Evolutionary conservation across 345 rosid genomes (phyloP).

Genomic region (Pelargonium nanum): DNA sequence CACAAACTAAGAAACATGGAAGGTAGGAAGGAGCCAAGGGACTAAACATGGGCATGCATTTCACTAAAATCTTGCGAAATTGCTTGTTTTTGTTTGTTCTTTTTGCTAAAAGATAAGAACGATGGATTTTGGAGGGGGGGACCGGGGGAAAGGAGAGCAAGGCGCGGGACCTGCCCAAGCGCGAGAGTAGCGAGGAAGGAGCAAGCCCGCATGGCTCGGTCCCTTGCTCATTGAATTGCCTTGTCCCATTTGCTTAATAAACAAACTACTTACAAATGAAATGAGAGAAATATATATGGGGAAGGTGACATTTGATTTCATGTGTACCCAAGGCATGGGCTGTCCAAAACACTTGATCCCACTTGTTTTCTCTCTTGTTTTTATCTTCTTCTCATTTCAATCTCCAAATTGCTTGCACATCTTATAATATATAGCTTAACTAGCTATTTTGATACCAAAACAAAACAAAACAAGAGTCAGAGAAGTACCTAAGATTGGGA

Average conservation of each 20-base stretch:
- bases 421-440: neutral
- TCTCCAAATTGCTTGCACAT: neutral
- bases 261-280: neutral
- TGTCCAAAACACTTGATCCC: constrained; percentile 8
- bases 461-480: neutral
- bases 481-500: neutral
- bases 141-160: neutral
- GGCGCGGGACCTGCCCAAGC: constrained; percentile 12
- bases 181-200: constrained; percentile 1
- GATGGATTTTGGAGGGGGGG: neutral
- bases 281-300: constrained; percentile 3
- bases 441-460: no score
- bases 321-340: constrained; percentile 9
- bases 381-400: neutral
- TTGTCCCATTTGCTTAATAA: constrained; percentile 14
- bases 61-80: neutral
- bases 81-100: neutral
- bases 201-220: constrained; percentile 19
- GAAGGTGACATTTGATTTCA: constrained; percentile 4
- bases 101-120: constrained; percentile 15
- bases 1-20: neutral
- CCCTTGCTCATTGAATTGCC: constrained; percentile 16
- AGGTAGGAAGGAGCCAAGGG: neutral
- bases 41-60: constrained; percentile 1
- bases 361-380: neutral